Conservation (phyloP, 805 yeast genomes). For the Zygoascus ofunaensis region DNA sequence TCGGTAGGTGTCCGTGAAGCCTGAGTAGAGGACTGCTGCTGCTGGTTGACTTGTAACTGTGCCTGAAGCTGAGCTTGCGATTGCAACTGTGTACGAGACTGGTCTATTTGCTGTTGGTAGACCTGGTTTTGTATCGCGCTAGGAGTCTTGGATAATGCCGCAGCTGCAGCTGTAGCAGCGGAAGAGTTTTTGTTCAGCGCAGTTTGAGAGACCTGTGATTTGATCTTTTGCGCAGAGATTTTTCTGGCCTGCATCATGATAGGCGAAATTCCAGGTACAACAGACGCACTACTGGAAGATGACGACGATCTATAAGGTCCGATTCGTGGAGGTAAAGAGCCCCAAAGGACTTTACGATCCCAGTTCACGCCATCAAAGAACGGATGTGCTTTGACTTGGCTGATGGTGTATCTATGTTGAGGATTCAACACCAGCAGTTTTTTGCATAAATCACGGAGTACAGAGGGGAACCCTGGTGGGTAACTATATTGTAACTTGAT, state of each 20-base stretch:
- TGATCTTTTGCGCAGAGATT: background rate
- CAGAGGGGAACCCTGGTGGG: conserved; percentile 55
- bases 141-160: conserved; percentile 16
- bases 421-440: conserved; percentile 68
- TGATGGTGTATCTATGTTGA: conserved; percentile 47
- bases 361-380: conserved; percentile 69
- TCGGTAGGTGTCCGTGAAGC: no score
- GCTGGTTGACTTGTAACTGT: background rate
- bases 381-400: conserved; percentile 51
- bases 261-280: background rate
- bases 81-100: conserved; percentile 9
- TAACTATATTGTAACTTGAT: conserved; percentile 66
- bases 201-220: background rate
- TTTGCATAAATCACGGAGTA: conserved; percentile 56
- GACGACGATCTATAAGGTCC: conserved; percentile 46
- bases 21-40: background rate
- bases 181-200: background rate
- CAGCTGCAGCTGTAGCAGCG: conserved; percentile 20
- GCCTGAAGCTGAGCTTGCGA: background rate
- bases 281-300: background rate
- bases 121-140: conserved; percentile 6
- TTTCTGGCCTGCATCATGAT: conserved; percentile 1
- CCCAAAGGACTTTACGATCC: conserved; percentile 66
- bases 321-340: conserved; percentile 52
- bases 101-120: conserved; percentile 7